phyloP scores from a whole-genome alignment of 129 eudicot genomes.

The Chrysanthemum makinoi region DNA sequence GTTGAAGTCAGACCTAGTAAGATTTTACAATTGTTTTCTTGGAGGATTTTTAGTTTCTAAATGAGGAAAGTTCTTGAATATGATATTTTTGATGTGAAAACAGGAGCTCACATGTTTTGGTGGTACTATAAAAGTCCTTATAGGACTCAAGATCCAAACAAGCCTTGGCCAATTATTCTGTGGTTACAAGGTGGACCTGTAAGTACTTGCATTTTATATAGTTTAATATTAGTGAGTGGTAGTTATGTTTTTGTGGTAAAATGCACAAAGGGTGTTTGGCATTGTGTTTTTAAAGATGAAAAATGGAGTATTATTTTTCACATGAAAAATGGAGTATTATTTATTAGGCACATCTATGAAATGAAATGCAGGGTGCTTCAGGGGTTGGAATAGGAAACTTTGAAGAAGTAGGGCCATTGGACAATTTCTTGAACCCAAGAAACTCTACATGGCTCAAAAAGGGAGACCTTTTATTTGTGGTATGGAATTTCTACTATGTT shows the following conservation, averaged over 20 bases:
- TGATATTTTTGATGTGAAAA: slow-evolving; percentile 15
- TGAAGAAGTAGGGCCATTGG: slow-evolving; percentile 52
- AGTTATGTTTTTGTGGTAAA: slow-evolving; percentile 2
- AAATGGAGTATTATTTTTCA: too few relatives aligned
- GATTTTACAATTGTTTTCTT: not conserved
- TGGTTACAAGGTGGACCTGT: slow-evolving; percentile 76
- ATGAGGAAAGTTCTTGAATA: not conserved
- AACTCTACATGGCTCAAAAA: slow-evolving; percentile 56
- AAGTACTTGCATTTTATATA: slow-evolving; percentile 19
- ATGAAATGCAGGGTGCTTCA: slow-evolving; percentile 47
- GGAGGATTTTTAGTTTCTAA: not conserved
- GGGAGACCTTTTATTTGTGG: slow-evolving; percentile 64
- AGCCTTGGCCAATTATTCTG: slow-evolving; percentile 59
- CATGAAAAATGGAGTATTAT: not conserved
- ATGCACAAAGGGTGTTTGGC: too few relatives aligned
- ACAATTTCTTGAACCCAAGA: slow-evolving; percentile 40
- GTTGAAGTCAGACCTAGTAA: slow-evolving; percentile 52
- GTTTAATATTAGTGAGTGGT: too few relatives aligned
- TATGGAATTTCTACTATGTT: slow-evolving; percentile 24
- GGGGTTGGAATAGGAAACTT: slow-evolving; percentile 65
- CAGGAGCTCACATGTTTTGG: slow-evolving; percentile 69
- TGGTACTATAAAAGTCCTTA: slow-evolving; percentile 56
- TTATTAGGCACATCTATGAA: not conserved
- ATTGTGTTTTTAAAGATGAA: too few relatives aligned
- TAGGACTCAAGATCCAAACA: slow-evolving; percentile 45